A percentile compares a stretch with the other conserved stretches of the same genome.
Conservation (phyloP, 1,284 basidiomycete species). For the Papiliotrema fonsecae region DNA sequence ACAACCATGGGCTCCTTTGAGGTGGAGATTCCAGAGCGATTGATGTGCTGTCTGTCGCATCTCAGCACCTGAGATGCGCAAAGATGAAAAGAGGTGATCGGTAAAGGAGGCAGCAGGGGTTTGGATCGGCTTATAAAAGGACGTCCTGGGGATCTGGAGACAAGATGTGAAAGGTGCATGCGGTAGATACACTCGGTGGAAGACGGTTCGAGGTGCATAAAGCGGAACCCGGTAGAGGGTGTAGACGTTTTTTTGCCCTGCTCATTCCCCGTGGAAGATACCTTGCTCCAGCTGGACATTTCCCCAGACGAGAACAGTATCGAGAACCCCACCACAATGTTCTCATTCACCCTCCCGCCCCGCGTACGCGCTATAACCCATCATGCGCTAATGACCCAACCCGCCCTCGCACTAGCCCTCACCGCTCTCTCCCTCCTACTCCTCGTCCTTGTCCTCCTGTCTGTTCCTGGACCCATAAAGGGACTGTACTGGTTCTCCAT, state of each 20-base stretch:
- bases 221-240: too few species aligned
- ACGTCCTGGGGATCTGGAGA: too few species aligned
- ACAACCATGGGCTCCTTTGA: too few species aligned
- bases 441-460: conserved; percentile 37
- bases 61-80: too few species aligned
- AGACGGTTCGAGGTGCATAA: too few species aligned
- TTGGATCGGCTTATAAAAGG: too few species aligned
- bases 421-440: conserved; percentile 35
- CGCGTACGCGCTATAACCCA: not conserved
- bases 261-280: not conserved
- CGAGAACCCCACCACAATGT: not conserved
- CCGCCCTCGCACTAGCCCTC: conserved; percentile 31
- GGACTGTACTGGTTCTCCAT: conserved; percentile 42
- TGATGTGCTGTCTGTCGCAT: too few species aligned
- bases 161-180: too few species aligned
- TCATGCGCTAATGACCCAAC: conserved; percentile 22
- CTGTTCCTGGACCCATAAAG: conserved; percentile 43
- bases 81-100: too few species aligned
- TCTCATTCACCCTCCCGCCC: not conserved
- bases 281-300: not conserved
- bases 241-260: not conserved
- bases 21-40: too few species aligned
- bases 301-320: not conserved
- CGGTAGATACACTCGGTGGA: too few species aligned
- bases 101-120: too few species aligned